These are phyloP conservation scores for Coemansia umbellata DNA, from an alignment of 192 early-diverging fungal species.

Conservation along the genomic window DNA sequence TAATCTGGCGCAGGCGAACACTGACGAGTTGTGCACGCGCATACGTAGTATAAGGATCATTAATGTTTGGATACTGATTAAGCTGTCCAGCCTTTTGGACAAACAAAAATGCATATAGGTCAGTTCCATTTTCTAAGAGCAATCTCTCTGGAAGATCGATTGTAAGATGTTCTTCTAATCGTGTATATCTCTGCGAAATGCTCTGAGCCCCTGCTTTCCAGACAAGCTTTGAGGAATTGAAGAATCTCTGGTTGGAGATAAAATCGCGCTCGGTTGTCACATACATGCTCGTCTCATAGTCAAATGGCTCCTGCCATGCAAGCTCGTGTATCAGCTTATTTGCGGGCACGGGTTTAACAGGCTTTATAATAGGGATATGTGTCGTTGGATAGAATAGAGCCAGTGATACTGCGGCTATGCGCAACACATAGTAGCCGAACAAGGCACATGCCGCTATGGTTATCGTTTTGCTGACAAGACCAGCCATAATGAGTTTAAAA, in stretches of 20 bases:
- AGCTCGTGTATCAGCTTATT: conserved; percentile 11
- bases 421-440: conserved; percentile 32
- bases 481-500: too few species aligned
- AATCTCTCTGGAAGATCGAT: conserved; percentile 16
- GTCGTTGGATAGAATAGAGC: conserved; percentile 41
- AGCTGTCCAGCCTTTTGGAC: conserved; percentile 23
- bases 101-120: conserved; percentile 38
- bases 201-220: conserved; percentile 35
- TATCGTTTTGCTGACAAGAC: conserved; percentile 22
- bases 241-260: conserved; percentile 7
- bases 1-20: conserved; percentile 13
- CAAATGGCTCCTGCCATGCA: conserved; percentile 45
- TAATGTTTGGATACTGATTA: conserved; percentile 8
- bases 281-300: conserved; percentile 42
- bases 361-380: conserved; percentile 38
- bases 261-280: conserved; percentile 21
- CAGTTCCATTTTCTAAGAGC: conserved; percentile 17
- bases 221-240: conserved; percentile 22
- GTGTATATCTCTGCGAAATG: conserved; percentile 19
- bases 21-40: conserved; percentile 23
- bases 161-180: conserved; percentile 7
- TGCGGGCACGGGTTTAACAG: conserved; percentile 1
- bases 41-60: conserved; percentile 20
- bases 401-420: conserved; percentile 13
- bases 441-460: conserved; percentile 15